Evolutionary conservation across 75 land plant genomes (phyloP).

Genomic region (Pinus tabuliformis): DNA sequence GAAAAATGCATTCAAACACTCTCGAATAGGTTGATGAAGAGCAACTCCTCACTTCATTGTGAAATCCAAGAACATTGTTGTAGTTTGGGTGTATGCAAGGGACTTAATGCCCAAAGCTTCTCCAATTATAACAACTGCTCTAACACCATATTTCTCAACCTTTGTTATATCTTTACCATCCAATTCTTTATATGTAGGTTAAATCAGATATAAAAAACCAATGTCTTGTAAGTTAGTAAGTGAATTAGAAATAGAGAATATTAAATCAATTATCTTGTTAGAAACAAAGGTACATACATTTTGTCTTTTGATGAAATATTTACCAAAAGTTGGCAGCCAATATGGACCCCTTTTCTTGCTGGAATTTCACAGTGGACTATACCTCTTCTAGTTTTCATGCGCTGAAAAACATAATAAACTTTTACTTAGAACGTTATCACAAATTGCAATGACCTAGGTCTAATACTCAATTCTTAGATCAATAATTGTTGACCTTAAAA

Average conservation of each 20-base stretch:
- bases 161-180: slow-evolving; percentile 27
- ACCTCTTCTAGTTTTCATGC: slow-evolving; percentile 97
- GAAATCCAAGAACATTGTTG: slow-evolving; percentile 69
- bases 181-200: slow-evolving; percentile 60
- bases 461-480: no score
- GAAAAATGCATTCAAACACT: slow-evolving; percentile 54
- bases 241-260: neutral
- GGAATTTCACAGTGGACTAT: slow-evolving; percentile 97
- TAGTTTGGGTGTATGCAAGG: slow-evolving; percentile 55
- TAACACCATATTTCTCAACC: slow-evolving; percentile 45
- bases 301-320: slow-evolving; percentile 82
- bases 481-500: no score
- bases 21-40: slow-evolving; percentile 47
- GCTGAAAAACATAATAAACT: slow-evolving; percentile 10
- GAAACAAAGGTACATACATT: slow-evolving; percentile 34
- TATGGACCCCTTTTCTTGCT: slow-evolving; percentile 54
- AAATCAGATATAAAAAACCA: slow-evolving; percentile 29
- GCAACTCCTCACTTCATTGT: slow-evolving; percentile 38
- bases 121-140: slow-evolving; percentile 50
- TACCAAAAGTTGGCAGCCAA: slow-evolving; percentile 89
- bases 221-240: neutral
- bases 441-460: no score
- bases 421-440: no score
- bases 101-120: slow-evolving; percentile 48
- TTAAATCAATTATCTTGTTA: neutral